Evolutionary conservation across 2,329 filamentous ascomycete species (phyloP), one percentile per base, ranked within the genome.

Genomic region (Arthrobotrys entomopaga): DNA sequence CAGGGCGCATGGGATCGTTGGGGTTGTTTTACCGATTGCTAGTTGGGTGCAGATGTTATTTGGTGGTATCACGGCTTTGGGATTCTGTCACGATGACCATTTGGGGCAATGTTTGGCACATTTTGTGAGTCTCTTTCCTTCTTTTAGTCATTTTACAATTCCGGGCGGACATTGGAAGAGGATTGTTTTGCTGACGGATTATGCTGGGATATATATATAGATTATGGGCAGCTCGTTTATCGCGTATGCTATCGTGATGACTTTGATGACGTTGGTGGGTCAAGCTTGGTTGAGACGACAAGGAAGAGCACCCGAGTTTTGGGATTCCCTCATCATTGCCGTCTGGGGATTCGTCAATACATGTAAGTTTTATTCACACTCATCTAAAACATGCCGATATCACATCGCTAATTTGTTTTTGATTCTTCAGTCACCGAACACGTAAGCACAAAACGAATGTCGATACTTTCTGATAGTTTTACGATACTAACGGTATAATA

Each of bases 191-290:
- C 53, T 52, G 24, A 50, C 49, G 29, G 22, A 43, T 7, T 20
- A 26, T 52, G 29, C 10, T 34, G 6, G 7, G 29, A 10, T 34
- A 7, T 1, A 78, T 76, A 99, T 98, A 7, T 1, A 78, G 77
- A 99, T 98, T 82, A 99, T 99, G 95, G 95, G 95, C 50, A 90
- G 91, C 77, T 93, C 94, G 0, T 99, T 99, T 81, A 94, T 99
- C 78, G 95, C 87, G 29, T 99, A 99, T 79, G 95, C 92, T 26
- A 90, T 97, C 64, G 81, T 97, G 42, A 86, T 99, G 77, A 93
- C 91, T 1, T 90, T 98, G 19, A 83, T 97, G 19, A 86, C 98
- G 38, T 84, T 97, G 6, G 92, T 95, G 46, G 95, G 95, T 13
- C 95, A 98, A 82, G 83, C 88, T 34, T 97, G 93, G 92, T 83